Base-by-base conservation (phyloP, 1,284 basidiomycete genomes). In the Pyrrhoderma noxium region DNA sequence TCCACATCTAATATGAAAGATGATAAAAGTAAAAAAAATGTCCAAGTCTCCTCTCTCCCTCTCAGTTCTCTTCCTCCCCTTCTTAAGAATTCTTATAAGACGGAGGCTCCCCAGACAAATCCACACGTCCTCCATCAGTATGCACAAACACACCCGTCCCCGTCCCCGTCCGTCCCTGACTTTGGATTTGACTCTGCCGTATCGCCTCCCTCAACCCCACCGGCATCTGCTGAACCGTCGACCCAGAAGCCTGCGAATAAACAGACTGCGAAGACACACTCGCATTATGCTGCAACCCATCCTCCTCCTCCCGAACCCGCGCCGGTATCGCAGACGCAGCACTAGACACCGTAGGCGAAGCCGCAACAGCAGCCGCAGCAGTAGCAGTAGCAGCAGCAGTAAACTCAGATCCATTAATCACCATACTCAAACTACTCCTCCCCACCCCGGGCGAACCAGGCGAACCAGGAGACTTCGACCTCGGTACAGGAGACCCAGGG, bases 111-210 rank as follows among this genome's bases (percentile, higher is more conserved):
- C 42, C 45, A 19, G 35, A 27, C 14, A 21, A 21, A 37, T 22
- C 27, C n/a, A 47, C 45, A 31, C 51, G 22, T 23, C 51, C 51
- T n/a, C 45, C 51, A 42, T 52, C 51, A n/a, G 37, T 47, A 13
- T 54, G 52, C 11, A 54, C 48, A 22, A 54, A 37, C n/a, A 54
- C 48, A 27, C 35, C 41, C 34, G 43, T 52, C 36, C n/a, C n/a
- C n/a, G n/a, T n/a, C n/a, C n/a, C n/a, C n/a, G n/a, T n/a, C n/a
- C n/a, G n/a, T n/a, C n/a, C n/a, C n/a, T n/a, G n/a, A n/a, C 8
- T 25, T 18, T 45, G 27, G 3, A 37, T 23, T 18, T 46, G 36
- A 22, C 38, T 40, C 16, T 40, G 21, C 5, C 16, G 38, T 22
- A 5, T 40, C 8, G 16, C 21, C 14, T 16, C 38, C 8, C 38